These are phyloP conservation scores for Tricholoma matsutake DNA, from an alignment of 768 basidiomycete genomes.

Conservation along the genomic window DNA sequence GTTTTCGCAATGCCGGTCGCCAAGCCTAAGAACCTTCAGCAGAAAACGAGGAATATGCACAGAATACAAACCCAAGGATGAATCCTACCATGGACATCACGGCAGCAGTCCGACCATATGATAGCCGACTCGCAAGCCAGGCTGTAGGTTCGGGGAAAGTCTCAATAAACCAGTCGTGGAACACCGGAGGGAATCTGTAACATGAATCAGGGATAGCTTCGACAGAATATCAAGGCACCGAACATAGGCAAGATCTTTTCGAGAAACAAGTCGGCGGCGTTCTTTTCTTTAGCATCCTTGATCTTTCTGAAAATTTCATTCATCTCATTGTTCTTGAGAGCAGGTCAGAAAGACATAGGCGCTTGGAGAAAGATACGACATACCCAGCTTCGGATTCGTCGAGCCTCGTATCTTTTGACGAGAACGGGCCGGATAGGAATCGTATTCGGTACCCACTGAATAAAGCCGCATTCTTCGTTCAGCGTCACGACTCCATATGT, in stretches of 20 bases:
- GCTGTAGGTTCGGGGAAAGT: constrained; percentile 96
- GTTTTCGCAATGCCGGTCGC: constrained; percentile 96
- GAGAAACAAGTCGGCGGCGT: constrained; percentile 50
- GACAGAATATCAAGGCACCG: constrained; percentile 16
- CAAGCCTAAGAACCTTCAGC: constrained; percentile 55
- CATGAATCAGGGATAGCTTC: not conserved
- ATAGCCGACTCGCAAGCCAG: constrained; percentile 87
- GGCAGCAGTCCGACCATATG: constrained; percentile 85
- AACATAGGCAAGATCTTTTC: constrained; percentile 57
- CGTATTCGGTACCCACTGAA: constrained; percentile 98
- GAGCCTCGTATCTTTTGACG: constrained; percentile 58
- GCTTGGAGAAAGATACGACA: constrained; percentile 7
- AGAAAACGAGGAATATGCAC: not conserved
- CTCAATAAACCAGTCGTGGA: constrained; percentile 97
- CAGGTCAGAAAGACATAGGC: not conserved
- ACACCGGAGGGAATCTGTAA: constrained; percentile 73
- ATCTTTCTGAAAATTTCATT: constrained; percentile 44
- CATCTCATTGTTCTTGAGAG: constrained; percentile 43
- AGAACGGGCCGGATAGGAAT: constrained; percentile 77
- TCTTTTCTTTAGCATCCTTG: constrained; percentile 46
- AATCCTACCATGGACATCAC: constrained; percentile 99
- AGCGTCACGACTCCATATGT: constrained; percentile 99
- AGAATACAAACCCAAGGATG: constrained; percentile 74
- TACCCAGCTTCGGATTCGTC: constrained; percentile 41
- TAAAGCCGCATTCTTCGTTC: constrained; percentile 95